Conservation (phyloP, 352 stramenopile genomes). For the Pythium coloratum region DNA sequence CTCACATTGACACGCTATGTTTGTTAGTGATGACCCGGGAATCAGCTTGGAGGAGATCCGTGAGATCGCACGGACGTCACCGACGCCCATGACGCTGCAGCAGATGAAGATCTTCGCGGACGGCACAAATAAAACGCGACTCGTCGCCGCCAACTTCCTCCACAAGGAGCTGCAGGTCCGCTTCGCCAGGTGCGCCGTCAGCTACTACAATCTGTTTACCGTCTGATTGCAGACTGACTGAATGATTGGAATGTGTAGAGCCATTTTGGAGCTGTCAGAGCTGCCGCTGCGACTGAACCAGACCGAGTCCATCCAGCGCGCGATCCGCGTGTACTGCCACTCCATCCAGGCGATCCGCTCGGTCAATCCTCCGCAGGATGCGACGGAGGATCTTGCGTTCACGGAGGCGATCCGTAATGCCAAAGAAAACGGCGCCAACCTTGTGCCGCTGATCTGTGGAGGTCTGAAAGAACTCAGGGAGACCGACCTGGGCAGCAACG, state of each 20-base stretch:
- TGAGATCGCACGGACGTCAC: slow-evolving; percentile 48
- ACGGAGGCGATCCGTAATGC: slow-evolving; percentile 55
- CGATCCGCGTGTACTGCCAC: slow-evolving; percentile 63
- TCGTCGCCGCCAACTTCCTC: slow-evolving; percentile 69
- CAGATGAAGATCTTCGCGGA: slow-evolving; percentile 84
- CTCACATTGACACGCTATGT: background rate
- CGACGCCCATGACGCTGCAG: slow-evolving; percentile 72
- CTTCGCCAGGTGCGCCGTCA: slow-evolving; percentile 50
- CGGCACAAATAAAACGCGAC: slow-evolving; percentile 51
- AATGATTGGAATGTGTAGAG: slow-evolving; percentile 23
- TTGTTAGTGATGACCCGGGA: slow-evolving; percentile 8
- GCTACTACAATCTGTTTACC: background rate
- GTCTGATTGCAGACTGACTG: background rate
- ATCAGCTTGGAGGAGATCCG: slow-evolving; percentile 72
- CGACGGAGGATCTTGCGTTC: slow-evolving; percentile 57
- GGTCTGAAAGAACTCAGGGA: slow-evolving; percentile 65
- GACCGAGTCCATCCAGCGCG: slow-evolving; percentile 58
- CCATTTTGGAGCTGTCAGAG: slow-evolving; percentile 74
- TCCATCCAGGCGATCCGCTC: slow-evolving; percentile 50
- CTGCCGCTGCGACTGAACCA: slow-evolving; percentile 67
- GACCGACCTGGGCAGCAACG: slow-evolving; percentile 62
- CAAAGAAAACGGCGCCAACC: slow-evolving; percentile 60
- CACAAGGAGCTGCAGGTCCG: slow-evolving; percentile 80
- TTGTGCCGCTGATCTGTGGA: slow-evolving; percentile 80
- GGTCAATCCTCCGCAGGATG: slow-evolving; percentile 41